Evolutionary conservation across 768 basidiomycete genomes (phyloP).

Genomic region (Collybia sp.): DNA sequence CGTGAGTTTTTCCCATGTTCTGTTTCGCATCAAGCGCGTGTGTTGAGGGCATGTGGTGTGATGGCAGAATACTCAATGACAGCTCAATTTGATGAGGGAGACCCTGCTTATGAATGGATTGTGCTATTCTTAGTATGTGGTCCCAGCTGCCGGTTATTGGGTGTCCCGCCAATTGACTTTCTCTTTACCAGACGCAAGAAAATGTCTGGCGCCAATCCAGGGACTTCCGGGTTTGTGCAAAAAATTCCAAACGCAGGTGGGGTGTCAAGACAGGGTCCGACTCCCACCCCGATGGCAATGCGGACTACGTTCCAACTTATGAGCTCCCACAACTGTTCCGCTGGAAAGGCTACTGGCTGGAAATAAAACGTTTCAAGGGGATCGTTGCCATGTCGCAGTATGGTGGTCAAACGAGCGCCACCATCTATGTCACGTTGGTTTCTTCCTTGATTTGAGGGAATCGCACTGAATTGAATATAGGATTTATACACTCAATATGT

Average conservation of each 20-base stretch:
- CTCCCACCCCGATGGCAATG: conserved; percentile 17
- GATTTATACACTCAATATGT: conserved; percentile 35
- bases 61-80: conserved; percentile 37
- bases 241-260: conserved; percentile 34
- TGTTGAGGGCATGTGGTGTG: not conserved
- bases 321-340: conserved; percentile 32
- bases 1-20: conserved; percentile 20
- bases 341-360: conserved; percentile 36
- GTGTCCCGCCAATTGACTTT: not conserved
- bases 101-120: conserved; percentile 48
- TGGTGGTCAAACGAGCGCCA: conserved; percentile 10
- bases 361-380: conserved; percentile 23
- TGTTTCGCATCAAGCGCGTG: not conserved
- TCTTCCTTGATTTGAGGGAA: not conserved
- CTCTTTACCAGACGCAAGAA: conserved; percentile 28
- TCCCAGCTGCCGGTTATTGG: not conserved
- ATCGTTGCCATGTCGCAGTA: conserved; percentile 5
- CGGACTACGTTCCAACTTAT: conserved; percentile 37
- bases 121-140: conserved; percentile 33
- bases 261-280: conserved; percentile 20
- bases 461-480: conserved; percentile 12
- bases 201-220: conserved; percentile 39
- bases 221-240: conserved; percentile 34
- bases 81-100: conserved; percentile 40
- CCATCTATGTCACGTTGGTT: conserved; percentile 25